Conservation (phyloP, 2,329 filamentous ascomycete species). For the Neofusicoccum sp. region DNA sequence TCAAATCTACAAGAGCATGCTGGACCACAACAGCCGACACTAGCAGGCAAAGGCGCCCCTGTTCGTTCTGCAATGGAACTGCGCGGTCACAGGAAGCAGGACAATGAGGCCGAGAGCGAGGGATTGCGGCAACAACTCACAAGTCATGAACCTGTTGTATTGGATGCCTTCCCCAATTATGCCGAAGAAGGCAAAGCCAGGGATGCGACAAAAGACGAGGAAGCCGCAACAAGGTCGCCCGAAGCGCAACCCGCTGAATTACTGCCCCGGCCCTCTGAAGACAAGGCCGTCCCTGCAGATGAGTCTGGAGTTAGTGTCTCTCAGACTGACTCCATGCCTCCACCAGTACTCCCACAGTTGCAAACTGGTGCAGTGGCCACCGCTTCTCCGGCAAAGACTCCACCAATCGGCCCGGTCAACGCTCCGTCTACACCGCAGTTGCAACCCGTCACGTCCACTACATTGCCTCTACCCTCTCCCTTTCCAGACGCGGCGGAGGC, state of each 20-base stretch:
- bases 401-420: neutral
- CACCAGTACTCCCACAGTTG: conserved; percentile 29
- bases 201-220: no score
- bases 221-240: no score
- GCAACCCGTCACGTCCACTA: conserved; percentile 33
- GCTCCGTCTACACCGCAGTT: conserved; percentile 12
- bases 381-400: neutral
- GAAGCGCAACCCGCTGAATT: neutral
- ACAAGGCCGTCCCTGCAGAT: neutral
- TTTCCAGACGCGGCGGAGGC: conserved; percentile 30
- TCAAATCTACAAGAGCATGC: neutral
- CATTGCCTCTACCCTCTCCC: conserved; percentile 38
- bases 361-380: conserved; percentile 22
- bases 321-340: conserved; percentile 34
- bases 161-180: no score
- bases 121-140: no score
- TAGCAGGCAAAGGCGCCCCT: neutral
- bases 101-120: no score
- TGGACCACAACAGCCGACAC: neutral
- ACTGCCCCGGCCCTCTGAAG: no score
- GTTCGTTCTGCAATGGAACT: no score
- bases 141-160: no score
- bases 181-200: no score
- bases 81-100: no score
- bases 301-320: neutral